Conservation (phyloP, 306 rosid species). For the Cucumis hystrix region DNA sequence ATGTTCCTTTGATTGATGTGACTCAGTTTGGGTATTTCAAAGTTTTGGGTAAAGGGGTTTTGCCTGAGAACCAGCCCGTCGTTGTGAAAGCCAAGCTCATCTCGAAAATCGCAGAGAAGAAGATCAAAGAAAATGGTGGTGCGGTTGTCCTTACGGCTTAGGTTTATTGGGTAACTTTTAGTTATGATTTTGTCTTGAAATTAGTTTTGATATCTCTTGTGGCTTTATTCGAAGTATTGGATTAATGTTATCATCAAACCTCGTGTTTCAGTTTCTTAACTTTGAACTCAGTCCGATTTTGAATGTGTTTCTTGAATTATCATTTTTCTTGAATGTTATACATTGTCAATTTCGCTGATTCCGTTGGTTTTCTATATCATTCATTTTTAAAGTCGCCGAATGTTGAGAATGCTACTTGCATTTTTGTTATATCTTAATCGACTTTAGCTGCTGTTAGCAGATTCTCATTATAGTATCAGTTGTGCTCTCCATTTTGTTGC, state of each 20-base stretch:
- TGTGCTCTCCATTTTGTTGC: neutral
- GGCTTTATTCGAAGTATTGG: neutral
- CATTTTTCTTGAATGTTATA: neutral
- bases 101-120: slow-evolving; percentile 68
- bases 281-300: neutral
- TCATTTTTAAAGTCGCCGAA: neutral
- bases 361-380: neutral
- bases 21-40: slow-evolving; percentile 55
- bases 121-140: slow-evolving; percentile 69
- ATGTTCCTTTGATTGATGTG: slow-evolving; percentile 45
- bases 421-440: neutral
- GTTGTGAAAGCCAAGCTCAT: slow-evolving; percentile 64
- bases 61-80: slow-evolving; percentile 46
- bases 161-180: slow-evolving; percentile 10
- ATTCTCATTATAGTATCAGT: neutral
- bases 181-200: neutral
- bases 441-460: neutral
- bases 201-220: neutral
- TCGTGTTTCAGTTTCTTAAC: neutral
- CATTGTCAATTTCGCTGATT: neutral
- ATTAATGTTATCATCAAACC: slow-evolving; percentile 7
- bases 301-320: neutral
- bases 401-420: neutral
- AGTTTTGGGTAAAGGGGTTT: slow-evolving; percentile 62
- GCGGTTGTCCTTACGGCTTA: slow-evolving; percentile 67